Percentiles rank a stretch among this genome's conserved stretches.
phyloP scores from a whole-genome alignment of 305 asterid genomes.

The Caryopteris hybrid region DNA sequence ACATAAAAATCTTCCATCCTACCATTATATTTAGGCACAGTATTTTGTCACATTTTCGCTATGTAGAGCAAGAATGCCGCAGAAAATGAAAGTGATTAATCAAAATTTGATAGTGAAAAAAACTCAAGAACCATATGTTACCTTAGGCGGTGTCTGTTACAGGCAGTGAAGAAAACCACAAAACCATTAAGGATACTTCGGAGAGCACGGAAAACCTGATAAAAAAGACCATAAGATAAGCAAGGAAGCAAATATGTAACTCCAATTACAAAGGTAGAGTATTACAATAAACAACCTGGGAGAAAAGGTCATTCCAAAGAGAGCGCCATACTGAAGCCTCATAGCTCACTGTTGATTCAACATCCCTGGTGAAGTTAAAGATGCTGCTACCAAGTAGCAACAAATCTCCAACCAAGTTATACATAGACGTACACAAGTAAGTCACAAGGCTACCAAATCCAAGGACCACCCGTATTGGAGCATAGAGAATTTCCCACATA shows the following conservation, averaged over 20 bases:
- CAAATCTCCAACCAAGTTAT: conserved; percentile 41
- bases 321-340: conserved; percentile 85
- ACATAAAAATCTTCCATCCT: not conserved
- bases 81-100: not conserved
- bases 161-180: conserved; percentile 74
- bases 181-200: conserved; percentile 89
- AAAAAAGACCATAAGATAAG: conserved; percentile 15
- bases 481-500: conserved; percentile 60
- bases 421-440: conserved; percentile 33
- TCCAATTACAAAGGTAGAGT: conserved; percentile 1
- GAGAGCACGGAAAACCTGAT: conserved; percentile 82
- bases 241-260: conserved; percentile 1
- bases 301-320: conserved; percentile 95
- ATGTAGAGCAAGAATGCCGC: not conserved
- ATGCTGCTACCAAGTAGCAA: conserved; percentile 58
- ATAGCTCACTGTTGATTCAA: conserved; percentile 64
- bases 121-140: conserved; percentile 21
- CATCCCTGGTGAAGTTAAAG: conserved; percentile 54
- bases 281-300: conserved; percentile 50
- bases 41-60: not conserved
- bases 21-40: not conserved
- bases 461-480: conserved; percentile 70
- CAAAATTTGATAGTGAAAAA: not conserved
- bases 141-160: conserved; percentile 96
- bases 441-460: conserved; percentile 52